Evolutionary conservation across 1,284 basidiomycete genomes (phyloP), one percentile per base, ranked within the genome.

Genomic region (Ceratobasidium sp.): DNA sequence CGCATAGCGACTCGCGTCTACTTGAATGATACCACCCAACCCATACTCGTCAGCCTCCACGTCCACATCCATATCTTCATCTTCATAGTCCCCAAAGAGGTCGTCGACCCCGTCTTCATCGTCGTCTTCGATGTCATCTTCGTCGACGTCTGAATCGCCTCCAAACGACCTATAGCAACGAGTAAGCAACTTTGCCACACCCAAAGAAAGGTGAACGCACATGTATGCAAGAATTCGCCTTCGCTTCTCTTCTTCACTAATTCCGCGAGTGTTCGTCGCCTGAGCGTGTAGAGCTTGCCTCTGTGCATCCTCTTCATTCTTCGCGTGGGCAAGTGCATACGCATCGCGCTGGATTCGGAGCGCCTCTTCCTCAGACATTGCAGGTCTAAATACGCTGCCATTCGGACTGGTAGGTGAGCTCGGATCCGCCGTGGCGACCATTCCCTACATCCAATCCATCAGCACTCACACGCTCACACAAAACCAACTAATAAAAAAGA

Each of bases 11-110:
- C 37, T 56, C 29, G 51, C 29, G 49, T 69, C 65, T 56, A 69
- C 65, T 69, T 58, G 65, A 58, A 69, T 69, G 37, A 69, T 69
- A 27, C 65, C 65, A 56, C 65, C 65, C 34, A 69, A 22, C 34
- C 65, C 65, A 43, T 69, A 69, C 34, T 69, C 65, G 37, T 69
- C 65, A n/a, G 65, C 65, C 24, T 56, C 65, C 65, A 27, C 3
- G 2, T 63, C 61, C 16, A 27, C 3, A 8, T 63, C 61, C 16
- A n/a, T 39, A 29, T 56, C 48, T 1, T 66, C 65, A 13, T 69
- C 65, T 11, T 53, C 64, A 29, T 69, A 69, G 16, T 69, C 65
- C 13, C 65, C 65, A 56, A 69, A 69, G 2, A 69, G 39, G 31
- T 51, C 53, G 34, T 46, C 69, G 8, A n/a, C n/a, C 19, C 53